These are phyloP conservation scores for Coelastrella sp. DNA, from an alignment of 139 green algal genomes.

Conservation along the genomic window DNA sequence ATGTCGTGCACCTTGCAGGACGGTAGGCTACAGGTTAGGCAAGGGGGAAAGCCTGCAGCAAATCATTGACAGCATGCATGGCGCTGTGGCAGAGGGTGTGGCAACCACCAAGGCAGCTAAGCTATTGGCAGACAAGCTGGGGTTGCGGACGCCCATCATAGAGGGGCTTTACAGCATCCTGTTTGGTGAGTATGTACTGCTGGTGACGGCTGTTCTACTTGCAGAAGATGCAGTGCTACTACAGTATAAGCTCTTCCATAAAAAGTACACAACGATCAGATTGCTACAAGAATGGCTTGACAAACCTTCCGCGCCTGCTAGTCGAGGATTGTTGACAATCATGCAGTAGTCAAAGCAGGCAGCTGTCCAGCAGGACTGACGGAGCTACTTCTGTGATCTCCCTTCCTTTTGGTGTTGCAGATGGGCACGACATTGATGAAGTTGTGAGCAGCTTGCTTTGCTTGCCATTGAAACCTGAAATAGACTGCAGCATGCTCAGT, in stretches of 20 bases:
- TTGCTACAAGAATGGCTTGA: too few relatives aligned
- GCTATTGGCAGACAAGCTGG: constrained; percentile 21
- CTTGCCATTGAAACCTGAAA: constrained; percentile 25
- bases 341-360: neutral
- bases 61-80: constrained; percentile 39
- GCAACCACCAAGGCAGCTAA: constrained; percentile 23
- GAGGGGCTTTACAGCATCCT: constrained; percentile 2
- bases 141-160: constrained; percentile 10
- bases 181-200: neutral
- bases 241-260: too few relatives aligned
- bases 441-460: constrained; percentile 29
- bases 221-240: neutral
- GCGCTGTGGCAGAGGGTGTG: constrained; percentile 37
- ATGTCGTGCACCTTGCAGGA: neutral
- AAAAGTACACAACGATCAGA: too few relatives aligned
- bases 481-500: constrained; percentile 19
- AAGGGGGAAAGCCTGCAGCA: constrained; percentile 13
- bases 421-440: constrained; percentile 6
- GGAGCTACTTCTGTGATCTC: neutral
- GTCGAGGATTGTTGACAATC: too few relatives aligned
- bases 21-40: constrained; percentile 27
- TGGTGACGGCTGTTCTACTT: neutral
- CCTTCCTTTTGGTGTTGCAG: neutral
- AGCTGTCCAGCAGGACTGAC: too few relatives aligned
- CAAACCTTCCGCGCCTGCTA: too few relatives aligned